Evolutionary conservation across 2,329 filamentous ascomycete genomes (phyloP), one percentile per base, ranked within the genome.

Genomic region (Nigrograna mackinnonii): DNA sequence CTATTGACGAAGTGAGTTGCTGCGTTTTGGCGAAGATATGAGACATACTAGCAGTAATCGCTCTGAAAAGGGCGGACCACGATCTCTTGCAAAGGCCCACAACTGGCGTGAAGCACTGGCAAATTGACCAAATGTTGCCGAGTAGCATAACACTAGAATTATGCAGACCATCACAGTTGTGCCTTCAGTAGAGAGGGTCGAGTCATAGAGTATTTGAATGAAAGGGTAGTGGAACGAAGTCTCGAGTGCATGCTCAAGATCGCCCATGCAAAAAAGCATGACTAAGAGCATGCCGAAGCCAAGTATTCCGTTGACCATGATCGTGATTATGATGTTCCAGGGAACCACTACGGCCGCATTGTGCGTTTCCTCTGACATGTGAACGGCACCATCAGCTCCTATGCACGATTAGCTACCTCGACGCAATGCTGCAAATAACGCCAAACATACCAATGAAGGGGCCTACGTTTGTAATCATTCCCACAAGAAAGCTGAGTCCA

Each of bases 81-180:
- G 40, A 37, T 68, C 65, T 17, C 64, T 54, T 11, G 64, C 61
- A 42, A 68, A 67, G 1, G 61, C 55, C 26, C 37, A 69, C 16
- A 61, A 50, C 35, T 61, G 55, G 13, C 58, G 55, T 3, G 57
- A 57, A 2, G 56, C 57, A 7, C 60, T 52, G 6, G 62, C 58
- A 13, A 62, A 46, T 16, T 55, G 47, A 31, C 52, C 58, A 35
- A 66, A 46, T 6, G 50, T 57, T 7, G 57, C 55, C 30, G 57
- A 50, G 54, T 66, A 57, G 20, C 56, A 52, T 28, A 62, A 40
- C 14, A 56, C 43, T 17, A 57, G 43, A 39, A 62, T 52, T 22
- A 62, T 45, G 26, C 67, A 61, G 2, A 67, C 64, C 58, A 79
- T 72, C 9, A 70, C 65, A n/a, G 69, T 72, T 4, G 74, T 69